Conservation (phyloP, 805 yeast species). For the Sugiyamaella qingdaonensis region DNA sequence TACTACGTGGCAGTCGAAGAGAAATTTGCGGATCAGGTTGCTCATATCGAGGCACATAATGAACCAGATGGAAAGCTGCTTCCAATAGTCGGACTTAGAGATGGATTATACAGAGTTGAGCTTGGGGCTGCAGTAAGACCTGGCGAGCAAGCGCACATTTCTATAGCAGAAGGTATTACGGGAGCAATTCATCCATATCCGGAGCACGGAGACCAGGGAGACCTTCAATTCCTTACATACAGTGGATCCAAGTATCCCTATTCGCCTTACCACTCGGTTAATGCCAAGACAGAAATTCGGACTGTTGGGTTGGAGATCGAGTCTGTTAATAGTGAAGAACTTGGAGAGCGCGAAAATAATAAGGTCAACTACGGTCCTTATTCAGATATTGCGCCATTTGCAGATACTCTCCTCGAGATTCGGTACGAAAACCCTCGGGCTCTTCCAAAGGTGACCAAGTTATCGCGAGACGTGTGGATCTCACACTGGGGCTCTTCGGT, state of each 20-base stretch:
- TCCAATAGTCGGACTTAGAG: slow-evolving; percentile 29
- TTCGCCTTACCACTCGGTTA: slow-evolving; percentile 18
- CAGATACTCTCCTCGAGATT: slow-evolving; percentile 48
- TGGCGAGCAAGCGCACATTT: slow-evolving; percentile 47
- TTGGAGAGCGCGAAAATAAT: slow-evolving; percentile 28
- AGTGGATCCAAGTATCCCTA: slow-evolving; percentile 51
- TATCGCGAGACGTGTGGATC: slow-evolving; percentile 78
- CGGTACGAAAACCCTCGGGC: slow-evolving; percentile 65
- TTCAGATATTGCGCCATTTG: slow-evolving; percentile 42
- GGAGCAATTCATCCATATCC: slow-evolving; percentile 60
- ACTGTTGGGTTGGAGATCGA: slow-evolving; percentile 23
- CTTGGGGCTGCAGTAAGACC: slow-evolving; percentile 69
- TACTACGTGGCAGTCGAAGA: slow-evolving; percentile 61
- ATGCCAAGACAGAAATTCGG: slow-evolving; percentile 11
- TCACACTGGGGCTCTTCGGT: slow-evolving; percentile 76
- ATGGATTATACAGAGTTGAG: slow-evolving; percentile 43
- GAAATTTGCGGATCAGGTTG: slow-evolving; percentile 39
- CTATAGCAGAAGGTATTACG: slow-evolving; percentile 47
- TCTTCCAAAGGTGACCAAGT: slow-evolving; percentile 51
- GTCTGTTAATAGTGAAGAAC: slow-evolving; percentile 37
- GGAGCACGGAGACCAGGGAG: slow-evolving; percentile 51
- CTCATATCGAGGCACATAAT: slow-evolving; percentile 43
- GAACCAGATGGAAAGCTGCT: slow-evolving; percentile 24
- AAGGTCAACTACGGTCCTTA: slow-evolving; percentile 56
- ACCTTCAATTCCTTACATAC: slow-evolving; percentile 55